Base-by-base conservation (phyloP, 768 basidiomycete species). In the Rickenella mellea region DNA sequence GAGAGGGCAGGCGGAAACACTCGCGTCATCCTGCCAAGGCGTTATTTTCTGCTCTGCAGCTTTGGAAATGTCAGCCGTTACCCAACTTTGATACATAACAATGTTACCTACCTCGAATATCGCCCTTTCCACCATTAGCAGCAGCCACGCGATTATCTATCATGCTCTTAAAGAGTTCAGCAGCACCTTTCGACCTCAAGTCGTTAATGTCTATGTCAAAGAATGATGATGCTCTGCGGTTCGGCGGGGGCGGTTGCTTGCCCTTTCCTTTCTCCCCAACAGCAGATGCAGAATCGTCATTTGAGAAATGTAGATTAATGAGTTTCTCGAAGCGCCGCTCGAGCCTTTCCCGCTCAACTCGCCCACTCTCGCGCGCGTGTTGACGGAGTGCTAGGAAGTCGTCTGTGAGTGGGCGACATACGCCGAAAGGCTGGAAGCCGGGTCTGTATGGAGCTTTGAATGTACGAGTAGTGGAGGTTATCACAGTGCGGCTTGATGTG, bases 371-470 rank as follows among this genome's bases (percentile, higher is more conserved):
- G 9, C 66, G 61, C 29, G 44, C 58, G 22, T 44, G 47, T 15
- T 55, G 62, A 21, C 70, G 67, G 43, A 64, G 56, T 3, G 71
- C 70, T 4, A 80, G 43, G 52, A 90, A 97, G 41, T 89, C 85
- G 42, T 88, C 90, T 6, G 92, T 96, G 27, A 83, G 74, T 5
- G 73, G 78, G 10, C 80, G 66, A 56, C 77, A 82, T 4, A 91
- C 76, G 4, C 93, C 93, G 52, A 73, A 83, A 5, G 94, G 94
- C 57, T 99, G 94, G 57, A 97, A 99, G 1, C 91, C 90, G 2
- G 88, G 80, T 35, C 83, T 79, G 57, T 98, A 98, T 2, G 82
- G 19, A 9, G 33, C 19, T 12, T 22, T 17, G 33, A 19, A 36
- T 15, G 19, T 36, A 6, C 8, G 84, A 1, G 81, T 77, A 4